Conservation (phyloP, 495 filamentous ascomycete species). For the Xylaria scruposa region DNA sequence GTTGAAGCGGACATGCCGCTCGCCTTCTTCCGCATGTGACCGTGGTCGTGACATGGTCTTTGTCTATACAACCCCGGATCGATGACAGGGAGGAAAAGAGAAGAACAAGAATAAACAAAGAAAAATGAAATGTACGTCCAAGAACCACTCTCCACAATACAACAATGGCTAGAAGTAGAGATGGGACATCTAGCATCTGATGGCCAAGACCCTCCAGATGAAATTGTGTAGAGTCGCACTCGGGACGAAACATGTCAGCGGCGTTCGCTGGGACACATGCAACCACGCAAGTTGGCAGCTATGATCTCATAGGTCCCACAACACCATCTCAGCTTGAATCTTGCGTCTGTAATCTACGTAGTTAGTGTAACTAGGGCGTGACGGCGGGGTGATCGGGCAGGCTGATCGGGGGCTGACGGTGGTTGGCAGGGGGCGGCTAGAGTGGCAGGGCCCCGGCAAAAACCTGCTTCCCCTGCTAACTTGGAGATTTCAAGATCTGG, state of each 20-base stretch:
- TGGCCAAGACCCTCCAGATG: background rate
- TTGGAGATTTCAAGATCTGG: no score
- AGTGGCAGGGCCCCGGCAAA: background rate
- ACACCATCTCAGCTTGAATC: background rate
- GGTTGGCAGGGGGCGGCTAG: no score
- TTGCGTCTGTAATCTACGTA: background rate
- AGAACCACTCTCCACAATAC: background rate
- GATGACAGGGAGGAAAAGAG: background rate
- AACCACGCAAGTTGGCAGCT: constrained; percentile 6
- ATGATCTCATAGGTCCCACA: constrained; percentile 26
- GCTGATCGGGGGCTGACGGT: background rate
- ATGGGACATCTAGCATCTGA: background rate
- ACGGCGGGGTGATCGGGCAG: background rate
- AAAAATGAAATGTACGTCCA: background rate
- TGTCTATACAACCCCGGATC: background rate
- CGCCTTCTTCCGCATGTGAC: constrained; percentile 16
- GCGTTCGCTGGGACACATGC: background rate
- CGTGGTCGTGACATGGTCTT: background rate
- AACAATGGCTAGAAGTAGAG: background rate
- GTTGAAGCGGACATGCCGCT: constrained; percentile 26
- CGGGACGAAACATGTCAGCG: constrained; percentile 5
- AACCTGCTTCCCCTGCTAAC: no score
- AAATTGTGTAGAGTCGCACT: background rate
- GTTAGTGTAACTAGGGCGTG: background rate
- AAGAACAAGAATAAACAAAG: constrained; percentile 1